phyloP scores from a whole-genome alignment of 1,284 basidiomycete species.

The Fomitiporia mediterranea region DNA sequence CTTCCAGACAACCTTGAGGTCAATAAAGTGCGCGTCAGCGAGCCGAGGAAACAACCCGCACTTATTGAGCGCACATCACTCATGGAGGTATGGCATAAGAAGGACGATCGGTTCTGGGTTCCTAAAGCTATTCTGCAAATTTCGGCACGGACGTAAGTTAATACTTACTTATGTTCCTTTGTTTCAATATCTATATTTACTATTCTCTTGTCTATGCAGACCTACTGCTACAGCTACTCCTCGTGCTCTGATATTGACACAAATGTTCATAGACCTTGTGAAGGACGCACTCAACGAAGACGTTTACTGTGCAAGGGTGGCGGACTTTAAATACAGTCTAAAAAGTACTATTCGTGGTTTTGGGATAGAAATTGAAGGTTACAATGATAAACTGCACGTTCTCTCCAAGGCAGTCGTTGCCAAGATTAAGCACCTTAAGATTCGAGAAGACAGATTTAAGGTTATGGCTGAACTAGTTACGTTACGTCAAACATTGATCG shows the following conservation, averaged over 20 bases:
- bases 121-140: conserved; percentile 74
- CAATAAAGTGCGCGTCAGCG: conserved; percentile 13
- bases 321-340: conserved; percentile 80
- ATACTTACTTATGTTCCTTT: not conserved
- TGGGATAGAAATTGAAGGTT: conserved; percentile 72
- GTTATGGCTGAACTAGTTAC: conserved; percentile 83
- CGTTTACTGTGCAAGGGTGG: conserved; percentile 90
- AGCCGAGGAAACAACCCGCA: conserved; percentile 72
- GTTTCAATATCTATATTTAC: too few relatives aligned
- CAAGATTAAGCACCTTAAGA: conserved; percentile 62
- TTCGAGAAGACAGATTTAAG: conserved; percentile 70
- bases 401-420: conserved; percentile 61
- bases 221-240: conserved; percentile 52
- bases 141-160: conserved; percentile 59
- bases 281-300: conserved; percentile 88
- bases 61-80: conserved; percentile 69
- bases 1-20: too few relatives aligned
- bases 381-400: conserved; percentile 89
- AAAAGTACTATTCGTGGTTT: conserved; percentile 65
- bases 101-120: conserved; percentile 92
- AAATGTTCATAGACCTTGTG: conserved; percentile 82
- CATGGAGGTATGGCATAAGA: conserved; percentile 88
- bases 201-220: conserved; percentile 30
- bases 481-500: conserved; percentile 3
- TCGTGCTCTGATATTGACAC: conserved; percentile 54